Conservation (phyloP, 495 filamentous ascomycete genomes). For the Aspergillus bertholletiae region DNA sequence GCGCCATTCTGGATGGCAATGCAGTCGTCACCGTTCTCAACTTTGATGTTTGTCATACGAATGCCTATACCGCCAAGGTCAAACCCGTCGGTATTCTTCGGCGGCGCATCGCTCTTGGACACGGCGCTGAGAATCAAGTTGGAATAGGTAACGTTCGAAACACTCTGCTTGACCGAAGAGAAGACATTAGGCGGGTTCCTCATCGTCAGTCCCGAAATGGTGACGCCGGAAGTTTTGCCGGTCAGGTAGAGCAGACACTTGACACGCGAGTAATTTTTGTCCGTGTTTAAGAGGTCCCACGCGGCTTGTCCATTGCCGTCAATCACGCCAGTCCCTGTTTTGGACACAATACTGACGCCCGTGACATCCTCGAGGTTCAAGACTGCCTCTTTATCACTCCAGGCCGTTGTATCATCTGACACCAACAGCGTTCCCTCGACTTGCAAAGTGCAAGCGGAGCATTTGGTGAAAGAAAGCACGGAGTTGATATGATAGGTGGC, state of each 20-base stretch:
- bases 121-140: not conserved
- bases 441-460: not conserved
- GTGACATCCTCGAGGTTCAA: not conserved
- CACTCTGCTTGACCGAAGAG: not conserved
- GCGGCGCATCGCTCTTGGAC: not conserved
- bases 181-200: not conserved
- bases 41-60: not conserved
- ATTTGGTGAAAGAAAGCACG: not conserved
- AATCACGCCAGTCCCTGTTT: not conserved
- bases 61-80: not conserved
- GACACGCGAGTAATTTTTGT: not conserved
- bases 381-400: not conserved
- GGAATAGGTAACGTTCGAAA: not conserved
- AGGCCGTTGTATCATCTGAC: not conserved
- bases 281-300: not conserved
- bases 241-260: not conserved
- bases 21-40: not conserved
- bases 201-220: not conserved
- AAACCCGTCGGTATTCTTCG: not conserved
- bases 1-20: not conserved
- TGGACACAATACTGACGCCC: not conserved
- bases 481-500: not conserved
- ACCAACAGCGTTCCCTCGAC: not conserved
- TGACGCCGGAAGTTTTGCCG: not conserved
- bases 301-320: not conserved